Percentiles rank a stretch among this genome's conserved stretches.
Evolutionary conservation across 176 grass and related monocot species (phyloP).

Genomic region (Carex parvula): DNA sequence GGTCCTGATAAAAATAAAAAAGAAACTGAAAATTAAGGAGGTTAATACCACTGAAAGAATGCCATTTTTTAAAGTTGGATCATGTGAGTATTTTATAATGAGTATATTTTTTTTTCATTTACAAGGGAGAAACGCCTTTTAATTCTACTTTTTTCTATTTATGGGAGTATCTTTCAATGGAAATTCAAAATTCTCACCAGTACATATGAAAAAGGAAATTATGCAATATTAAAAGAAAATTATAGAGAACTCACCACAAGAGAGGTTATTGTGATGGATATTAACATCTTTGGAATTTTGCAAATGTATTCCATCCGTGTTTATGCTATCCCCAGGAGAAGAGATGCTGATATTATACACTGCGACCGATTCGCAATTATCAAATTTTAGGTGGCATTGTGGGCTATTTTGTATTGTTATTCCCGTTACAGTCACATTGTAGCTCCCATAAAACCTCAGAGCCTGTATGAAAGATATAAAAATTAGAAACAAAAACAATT

Average conservation of each 20-base stretch:
- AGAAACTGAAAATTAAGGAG: neutral
- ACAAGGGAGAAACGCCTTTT: neutral
- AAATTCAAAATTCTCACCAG: neutral
- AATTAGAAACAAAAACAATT: neutral
- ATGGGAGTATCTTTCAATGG: neutral
- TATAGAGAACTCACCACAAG: slow-evolving; percentile 51
- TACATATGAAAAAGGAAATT: slow-evolving; percentile 5
- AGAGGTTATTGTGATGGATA: slow-evolving; percentile 83
- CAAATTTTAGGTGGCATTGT: slow-evolving; percentile 98
- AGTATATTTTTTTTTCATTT: neutral
- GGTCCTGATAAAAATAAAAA: neutral
- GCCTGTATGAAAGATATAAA: slow-evolving; percentile 52
- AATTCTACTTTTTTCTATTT: neutral
- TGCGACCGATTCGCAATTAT: slow-evolving; percentile 79
- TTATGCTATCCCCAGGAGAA: slow-evolving; percentile 75
- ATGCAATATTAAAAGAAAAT: slow-evolving; percentile 13
- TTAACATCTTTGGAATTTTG: slow-evolving; percentile 96
- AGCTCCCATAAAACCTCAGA: slow-evolving; percentile 92
- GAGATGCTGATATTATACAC: slow-evolving; percentile 86
- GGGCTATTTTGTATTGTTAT: slow-evolving; percentile 98
- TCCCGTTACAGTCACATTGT: slow-evolving; percentile 75
- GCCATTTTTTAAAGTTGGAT: neutral
- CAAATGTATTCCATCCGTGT: slow-evolving; percentile 98
- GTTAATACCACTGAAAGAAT: neutral
- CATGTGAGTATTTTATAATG: neutral